These are phyloP conservation scores for Elongisporangium undulatum DNA, from an alignment of 352 stramenopile genomes.

Conservation along the genomic window DNA sequence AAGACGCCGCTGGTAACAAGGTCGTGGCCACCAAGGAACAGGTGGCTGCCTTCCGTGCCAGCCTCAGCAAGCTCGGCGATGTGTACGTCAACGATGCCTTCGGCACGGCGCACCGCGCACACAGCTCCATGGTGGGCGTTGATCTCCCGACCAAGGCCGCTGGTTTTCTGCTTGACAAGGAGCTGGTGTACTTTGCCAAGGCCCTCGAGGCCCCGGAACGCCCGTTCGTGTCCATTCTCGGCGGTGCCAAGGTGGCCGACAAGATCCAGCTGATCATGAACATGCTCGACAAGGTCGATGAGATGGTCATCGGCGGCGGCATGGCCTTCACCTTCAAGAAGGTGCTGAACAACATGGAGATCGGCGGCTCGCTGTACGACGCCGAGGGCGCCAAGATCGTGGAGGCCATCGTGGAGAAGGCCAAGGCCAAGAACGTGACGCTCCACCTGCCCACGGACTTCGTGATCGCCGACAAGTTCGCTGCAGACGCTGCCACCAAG, in stretches of 20 bases:
- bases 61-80: conserved; percentile 91
- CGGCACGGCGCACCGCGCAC: conserved; percentile 97
- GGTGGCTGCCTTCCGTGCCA: conserved; percentile 89
- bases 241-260: conserved; percentile 98
- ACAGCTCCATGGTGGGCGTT: conserved; percentile 98
- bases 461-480: conserved; percentile 98
- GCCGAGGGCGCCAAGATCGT: conserved; percentile 85
- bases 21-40: conserved; percentile 92
- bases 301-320: conserved; percentile 98
- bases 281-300: conserved; percentile 98
- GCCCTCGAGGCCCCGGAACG: conserved; percentile 96
- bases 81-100: conserved; percentile 99
- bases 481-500: conserved; percentile 90
- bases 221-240: conserved; percentile 98
- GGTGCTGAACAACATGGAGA: conserved; percentile 94
- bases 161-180: conserved; percentile 99
- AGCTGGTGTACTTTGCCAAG: conserved; percentile 99
- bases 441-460: conserved; percentile 97
- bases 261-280: conserved; percentile 99
- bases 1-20: conserved; percentile 79
- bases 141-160: conserved; percentile 83
- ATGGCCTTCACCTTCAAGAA: conserved; percentile 99
- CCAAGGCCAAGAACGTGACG: conserved; percentile 96
- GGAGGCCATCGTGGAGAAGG: conserved; percentile 94
- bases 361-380: conserved; percentile 94